Base-by-base conservation (phyloP, 2,329 filamentous ascomycete species). In the Alternaria arborescens region DNA sequence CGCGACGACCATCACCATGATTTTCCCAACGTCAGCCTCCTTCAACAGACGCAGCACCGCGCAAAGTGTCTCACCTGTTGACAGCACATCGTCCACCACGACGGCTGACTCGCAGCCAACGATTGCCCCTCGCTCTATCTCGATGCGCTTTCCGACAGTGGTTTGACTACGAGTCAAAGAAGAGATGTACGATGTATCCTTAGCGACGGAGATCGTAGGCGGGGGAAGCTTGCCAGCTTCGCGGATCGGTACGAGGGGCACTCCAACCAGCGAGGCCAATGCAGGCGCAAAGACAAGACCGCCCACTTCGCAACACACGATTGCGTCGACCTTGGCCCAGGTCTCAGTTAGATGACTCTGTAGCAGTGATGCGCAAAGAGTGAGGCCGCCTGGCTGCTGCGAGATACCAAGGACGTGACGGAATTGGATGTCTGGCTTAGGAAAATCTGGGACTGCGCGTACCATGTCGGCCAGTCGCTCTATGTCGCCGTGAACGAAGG, bases 21-120 rank as follows among this genome's bases (percentile, higher is more conserved):
- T 60, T 63, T 82, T n/a, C 40, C 82, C 77, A 0, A 59, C 62
- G 0, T 82, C 82, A 60, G 77, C 80, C 66, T 83, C 50, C 1
- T 41, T 12, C 26, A 89, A 69, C 2, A 89, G 75, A 65, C 79
- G 64, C 34, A 89, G 66, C 36, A 87, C 79, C 7, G 84, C 85
- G 70, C 78, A 83, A 38, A 89, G 81, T 3, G 86, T 88, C 65
- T 79, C 65, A 1, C 86, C 86, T 0, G 83, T 85, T 6, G 87
- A 80, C 57, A 89, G 81, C 28, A 88, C 86, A 72, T 89, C 87
- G 60, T 89, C 87, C 5, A 89, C 80, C 0, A 88, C 80, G n/a
- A 88, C 78, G 11, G 88, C 82, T 4, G 77, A 78, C 4, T 72
- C 75, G 1, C 75, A 80, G 36, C 26, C 68, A 0, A 77, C 66